These are phyloP conservation scores for Jaminaea rosea DNA, from an alignment of 1,284 basidiomycete species.

Conservation along the genomic window DNA sequence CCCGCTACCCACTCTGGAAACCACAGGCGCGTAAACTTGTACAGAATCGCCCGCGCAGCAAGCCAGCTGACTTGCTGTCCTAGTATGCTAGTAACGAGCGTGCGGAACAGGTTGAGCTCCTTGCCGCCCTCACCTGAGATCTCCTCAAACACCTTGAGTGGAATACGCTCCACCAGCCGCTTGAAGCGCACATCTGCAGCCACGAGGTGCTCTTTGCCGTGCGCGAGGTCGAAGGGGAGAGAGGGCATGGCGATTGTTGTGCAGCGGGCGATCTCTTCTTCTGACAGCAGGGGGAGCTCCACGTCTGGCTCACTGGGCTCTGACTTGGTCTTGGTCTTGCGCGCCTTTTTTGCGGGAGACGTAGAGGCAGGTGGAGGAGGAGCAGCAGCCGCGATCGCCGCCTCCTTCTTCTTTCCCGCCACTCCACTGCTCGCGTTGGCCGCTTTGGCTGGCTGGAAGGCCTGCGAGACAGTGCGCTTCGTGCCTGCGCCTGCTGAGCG, in stretches of 20 bases:
- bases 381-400: not conserved
- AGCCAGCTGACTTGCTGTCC: constrained; percentile 86
- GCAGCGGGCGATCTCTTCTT: constrained; percentile 4
- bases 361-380: no score
- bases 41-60: constrained; percentile 75
- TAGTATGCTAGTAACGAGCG: constrained; percentile 60
- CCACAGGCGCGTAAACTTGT: constrained; percentile 60
- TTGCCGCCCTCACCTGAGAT: constrained; percentile 49
- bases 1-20: constrained; percentile 10
- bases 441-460: not conserved
- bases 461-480: not conserved
- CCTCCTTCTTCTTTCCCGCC: not conserved
- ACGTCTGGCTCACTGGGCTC: not conserved
- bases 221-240: constrained; percentile 64
- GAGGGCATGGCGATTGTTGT: constrained; percentile 24
- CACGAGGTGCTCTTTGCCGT: constrained; percentile 65
- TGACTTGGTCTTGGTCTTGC: not conserved
- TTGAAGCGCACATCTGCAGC: constrained; percentile 62
- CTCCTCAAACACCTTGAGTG: constrained; percentile 64
- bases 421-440: not conserved
- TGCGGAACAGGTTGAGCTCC: constrained; percentile 45
- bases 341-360: not conserved
- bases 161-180: constrained; percentile 58
- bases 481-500: no score
- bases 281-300: constrained; percentile 1